These are phyloP conservation scores for Fomitopsis pinicola DNA, from an alignment of 1,284 basidiomycete genomes.

Conservation along the genomic window DNA sequence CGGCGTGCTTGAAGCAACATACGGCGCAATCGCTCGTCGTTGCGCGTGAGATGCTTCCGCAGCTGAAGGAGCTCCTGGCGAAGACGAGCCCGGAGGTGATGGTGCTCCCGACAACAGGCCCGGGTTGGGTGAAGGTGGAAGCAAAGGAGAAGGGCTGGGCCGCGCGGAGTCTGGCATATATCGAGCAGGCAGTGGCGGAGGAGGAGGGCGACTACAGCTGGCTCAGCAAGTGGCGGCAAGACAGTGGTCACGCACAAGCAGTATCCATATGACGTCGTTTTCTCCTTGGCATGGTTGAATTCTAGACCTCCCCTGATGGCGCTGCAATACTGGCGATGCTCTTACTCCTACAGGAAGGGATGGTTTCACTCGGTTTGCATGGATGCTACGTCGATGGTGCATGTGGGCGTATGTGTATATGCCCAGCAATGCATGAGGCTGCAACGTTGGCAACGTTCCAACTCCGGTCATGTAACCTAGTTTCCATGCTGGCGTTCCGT, in stretches of 20 bases:
- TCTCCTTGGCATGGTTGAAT: not conserved
- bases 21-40: conserved; percentile 34
- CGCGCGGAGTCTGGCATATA: conserved; percentile 21
- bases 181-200: conserved; percentile 23
- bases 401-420: too few species aligned
- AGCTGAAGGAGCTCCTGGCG: conserved; percentile 34
- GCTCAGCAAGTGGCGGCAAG: conserved; percentile 25
- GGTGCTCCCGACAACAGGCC: conserved; percentile 20
- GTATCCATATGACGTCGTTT: not conserved
- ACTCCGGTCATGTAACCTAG: too few species aligned
- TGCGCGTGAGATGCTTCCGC: conserved; percentile 39
- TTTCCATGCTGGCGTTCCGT: too few species aligned
- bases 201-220: conserved; percentile 21
- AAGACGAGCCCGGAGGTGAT: conserved; percentile 22
- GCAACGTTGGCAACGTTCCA: too few species aligned
- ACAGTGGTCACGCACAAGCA: conserved; percentile 14
- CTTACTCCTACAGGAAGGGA: not conserved
- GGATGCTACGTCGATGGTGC: not conserved
- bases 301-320: not conserved
- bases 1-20: conserved; percentile 42
- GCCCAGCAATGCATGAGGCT: too few species aligned
- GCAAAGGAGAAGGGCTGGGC: conserved; percentile 28
- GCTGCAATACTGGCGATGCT: not conserved
- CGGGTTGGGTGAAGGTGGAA: conserved; percentile 14
- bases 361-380: not conserved